Percentiles rank a stretch among this genome's conserved stretches.
Conservation (phyloP, 306 rosid species). For the Cicer judaicum region DNA sequence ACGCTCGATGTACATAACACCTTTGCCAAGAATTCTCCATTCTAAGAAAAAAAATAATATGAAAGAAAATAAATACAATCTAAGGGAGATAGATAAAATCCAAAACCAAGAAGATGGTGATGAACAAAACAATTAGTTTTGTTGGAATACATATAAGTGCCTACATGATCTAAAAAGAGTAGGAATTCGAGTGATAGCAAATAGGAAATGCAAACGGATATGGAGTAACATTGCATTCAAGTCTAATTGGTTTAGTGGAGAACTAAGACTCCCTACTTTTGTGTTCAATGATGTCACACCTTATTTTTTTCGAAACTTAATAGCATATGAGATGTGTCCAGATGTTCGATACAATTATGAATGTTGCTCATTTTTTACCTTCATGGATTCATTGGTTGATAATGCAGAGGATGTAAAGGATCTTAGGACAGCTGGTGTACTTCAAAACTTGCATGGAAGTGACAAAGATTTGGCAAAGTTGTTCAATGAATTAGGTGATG, state of each 20-base stretch:
- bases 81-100: background rate
- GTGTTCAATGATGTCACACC: background rate
- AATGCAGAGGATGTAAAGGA: slow-evolving; percentile 26
- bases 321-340: slow-evolving; percentile 33
- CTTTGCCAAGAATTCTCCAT: too few relatives aligned
- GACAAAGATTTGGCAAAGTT: slow-evolving; percentile 8
- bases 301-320: background rate
- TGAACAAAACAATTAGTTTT: background rate
- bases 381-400: slow-evolving; percentile 26
- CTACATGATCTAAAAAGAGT: background rate
- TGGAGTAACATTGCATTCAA: slow-evolving; percentile 13
- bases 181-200: slow-evolving; percentile 11
- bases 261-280: background rate
- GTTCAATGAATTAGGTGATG: slow-evolving; percentile 1
- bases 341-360: background rate
- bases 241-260: slow-evolving; percentile 27
- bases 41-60: too few relatives aligned
- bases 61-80: background rate
- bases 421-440: slow-evolving; percentile 11
- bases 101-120: background rate
- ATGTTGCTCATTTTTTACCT: slow-evolving; percentile 2
- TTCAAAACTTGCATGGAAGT: slow-evolving; percentile 9
- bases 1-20: background rate
- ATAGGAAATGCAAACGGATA: background rate
- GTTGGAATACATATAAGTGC: slow-evolving; percentile 1